A percentile compares a stretch with the other conserved stretches of the same genome.
Evolutionary conservation across 78 protist species (phyloP).

Genomic region (Pelomyxa schiedti): DNA sequence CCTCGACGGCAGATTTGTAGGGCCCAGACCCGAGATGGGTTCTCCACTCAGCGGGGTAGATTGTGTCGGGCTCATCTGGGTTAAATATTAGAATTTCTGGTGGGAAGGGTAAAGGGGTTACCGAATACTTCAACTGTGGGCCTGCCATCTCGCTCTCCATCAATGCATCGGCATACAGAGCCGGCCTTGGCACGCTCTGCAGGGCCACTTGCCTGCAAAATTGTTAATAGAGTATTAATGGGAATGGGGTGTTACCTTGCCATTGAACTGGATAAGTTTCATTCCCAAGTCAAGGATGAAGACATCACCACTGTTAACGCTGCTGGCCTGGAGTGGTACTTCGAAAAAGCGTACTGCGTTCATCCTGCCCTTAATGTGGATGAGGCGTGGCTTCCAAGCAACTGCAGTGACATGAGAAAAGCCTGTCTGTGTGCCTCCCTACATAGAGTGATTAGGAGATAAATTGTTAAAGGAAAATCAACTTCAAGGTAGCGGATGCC

Average conservation of each 20-base stretch:
- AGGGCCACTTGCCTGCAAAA: constrained; percentile 3
- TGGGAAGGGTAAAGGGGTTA: no score
- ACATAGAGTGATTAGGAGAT: not conserved
- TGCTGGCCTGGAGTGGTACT: constrained; percentile 10
- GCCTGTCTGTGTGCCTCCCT: constrained; percentile 44
- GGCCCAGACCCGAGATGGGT: constrained; percentile 6
- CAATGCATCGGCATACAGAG: constrained; percentile 17
- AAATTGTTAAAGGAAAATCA: no score
- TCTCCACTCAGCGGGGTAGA: constrained; percentile 12
- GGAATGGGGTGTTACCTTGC: no score
- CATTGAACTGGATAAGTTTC: constrained; percentile 40
- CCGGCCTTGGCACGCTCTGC: constrained; percentile 18
- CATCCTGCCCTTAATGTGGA: constrained; percentile 11
- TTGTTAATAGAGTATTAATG: no score
- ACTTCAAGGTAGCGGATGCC: constrained; percentile 14
- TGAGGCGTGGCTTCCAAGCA: constrained; percentile 15
- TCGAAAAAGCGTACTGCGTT: constrained; percentile 22
- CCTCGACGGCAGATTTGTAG: not conserved
- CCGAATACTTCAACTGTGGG: constrained; percentile 8
- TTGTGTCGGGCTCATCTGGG: constrained; percentile 15
- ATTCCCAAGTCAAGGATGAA: constrained; percentile 41
- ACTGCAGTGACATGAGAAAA: constrained; percentile 23
- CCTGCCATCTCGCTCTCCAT: constrained; percentile 21
- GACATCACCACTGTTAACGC: constrained; percentile 44
- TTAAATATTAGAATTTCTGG: no score